Percentiles rank a stretch among this genome's conserved stretches.
phyloP scores from a whole-genome alignment of 768 basidiomycete species.

The Suillus brevipes region DNA sequence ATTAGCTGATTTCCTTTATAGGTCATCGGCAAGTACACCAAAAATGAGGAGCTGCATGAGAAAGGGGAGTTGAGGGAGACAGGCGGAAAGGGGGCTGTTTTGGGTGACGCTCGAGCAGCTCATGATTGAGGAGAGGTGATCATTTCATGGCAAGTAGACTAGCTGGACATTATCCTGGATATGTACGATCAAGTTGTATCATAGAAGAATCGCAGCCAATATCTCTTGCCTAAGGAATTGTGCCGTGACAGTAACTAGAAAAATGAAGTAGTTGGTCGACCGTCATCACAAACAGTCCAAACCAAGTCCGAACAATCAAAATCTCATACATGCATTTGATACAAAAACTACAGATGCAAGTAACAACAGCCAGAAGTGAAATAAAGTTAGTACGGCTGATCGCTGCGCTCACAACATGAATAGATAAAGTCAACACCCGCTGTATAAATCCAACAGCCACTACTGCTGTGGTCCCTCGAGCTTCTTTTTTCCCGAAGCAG shows the following conservation, averaged over 20 bases:
- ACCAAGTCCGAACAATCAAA: neutral
- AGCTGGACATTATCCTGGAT: neutral
- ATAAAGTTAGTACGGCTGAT: conserved; percentile 3
- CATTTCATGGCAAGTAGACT: neutral
- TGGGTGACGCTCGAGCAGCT: conserved; percentile 40
- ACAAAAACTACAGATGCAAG: conserved; percentile 7
- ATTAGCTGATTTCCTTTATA: conserved; percentile 20
- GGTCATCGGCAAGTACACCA: conserved; percentile 50
- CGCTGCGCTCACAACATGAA: neutral
- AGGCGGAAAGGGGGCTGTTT: conserved; percentile 49
- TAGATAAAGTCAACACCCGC: conserved; percentile 4
- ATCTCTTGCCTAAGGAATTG: neutral
- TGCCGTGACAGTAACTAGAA: neutral
- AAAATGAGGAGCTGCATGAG: conserved; percentile 53
- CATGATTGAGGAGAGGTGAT: conserved; percentile 35
- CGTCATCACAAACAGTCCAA: neutral
- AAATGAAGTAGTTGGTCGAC: neutral
- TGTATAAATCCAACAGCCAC: neutral
- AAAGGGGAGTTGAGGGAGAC: conserved; percentile 57
- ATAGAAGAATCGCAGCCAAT: neutral
- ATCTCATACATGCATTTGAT: neutral
- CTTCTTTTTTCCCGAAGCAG: conserved; percentile 49
- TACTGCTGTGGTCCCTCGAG: conserved; percentile 31
- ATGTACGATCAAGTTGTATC: neutral
- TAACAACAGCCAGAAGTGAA: neutral